These are phyloP conservation scores for Lentinula sp. DNA, from an alignment of 768 basidiomycete genomes.

Conservation along the genomic window DNA sequence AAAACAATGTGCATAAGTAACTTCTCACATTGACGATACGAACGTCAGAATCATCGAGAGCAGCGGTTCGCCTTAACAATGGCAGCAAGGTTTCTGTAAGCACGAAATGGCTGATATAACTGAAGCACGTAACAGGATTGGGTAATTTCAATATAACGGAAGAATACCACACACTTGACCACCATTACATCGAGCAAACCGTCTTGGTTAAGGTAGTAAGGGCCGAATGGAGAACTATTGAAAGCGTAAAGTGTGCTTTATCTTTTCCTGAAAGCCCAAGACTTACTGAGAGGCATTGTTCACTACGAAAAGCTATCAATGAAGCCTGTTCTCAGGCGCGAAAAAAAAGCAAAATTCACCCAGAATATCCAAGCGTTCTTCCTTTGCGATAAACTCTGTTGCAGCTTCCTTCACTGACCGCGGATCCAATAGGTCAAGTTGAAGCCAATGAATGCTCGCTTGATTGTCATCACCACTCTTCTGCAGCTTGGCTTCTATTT, in stretches of 20 bases:
- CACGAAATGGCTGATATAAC: slow-evolving; percentile 48
- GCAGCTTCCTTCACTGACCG: slow-evolving; percentile 16
- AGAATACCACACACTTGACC: slow-evolving; percentile 25
- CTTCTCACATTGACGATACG: slow-evolving; percentile 25
- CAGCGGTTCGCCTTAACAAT: slow-evolving; percentile 42
- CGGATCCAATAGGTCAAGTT: slow-evolving; percentile 28
- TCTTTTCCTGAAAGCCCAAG: too few species aligned
- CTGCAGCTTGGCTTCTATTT: slow-evolving; percentile 16
- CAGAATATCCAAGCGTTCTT: slow-evolving; percentile 37
- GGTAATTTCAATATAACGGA: too few species aligned
- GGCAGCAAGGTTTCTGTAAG: slow-evolving; percentile 52
- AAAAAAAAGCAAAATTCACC: slow-evolving; percentile 17
- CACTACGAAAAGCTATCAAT: background rate
- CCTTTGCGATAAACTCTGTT: slow-evolving; percentile 28
- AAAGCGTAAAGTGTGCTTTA: too few species aligned
- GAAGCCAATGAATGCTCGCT: slow-evolving; percentile 27
- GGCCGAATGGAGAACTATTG: too few species aligned
- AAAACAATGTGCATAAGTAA: slow-evolving; percentile 41
- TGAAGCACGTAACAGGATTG: slow-evolving; percentile 13
- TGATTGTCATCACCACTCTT: background rate
- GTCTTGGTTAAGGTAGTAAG: background rate
- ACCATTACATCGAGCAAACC: slow-evolving; percentile 24
- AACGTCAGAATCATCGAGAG: slow-evolving; percentile 40
- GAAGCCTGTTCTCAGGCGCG: too few species aligned
- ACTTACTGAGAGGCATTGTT: background rate